Evolutionary conservation across 768 basidiomycete genomes (phyloP).

Genomic region (Thelephora ganbajun): DNA sequence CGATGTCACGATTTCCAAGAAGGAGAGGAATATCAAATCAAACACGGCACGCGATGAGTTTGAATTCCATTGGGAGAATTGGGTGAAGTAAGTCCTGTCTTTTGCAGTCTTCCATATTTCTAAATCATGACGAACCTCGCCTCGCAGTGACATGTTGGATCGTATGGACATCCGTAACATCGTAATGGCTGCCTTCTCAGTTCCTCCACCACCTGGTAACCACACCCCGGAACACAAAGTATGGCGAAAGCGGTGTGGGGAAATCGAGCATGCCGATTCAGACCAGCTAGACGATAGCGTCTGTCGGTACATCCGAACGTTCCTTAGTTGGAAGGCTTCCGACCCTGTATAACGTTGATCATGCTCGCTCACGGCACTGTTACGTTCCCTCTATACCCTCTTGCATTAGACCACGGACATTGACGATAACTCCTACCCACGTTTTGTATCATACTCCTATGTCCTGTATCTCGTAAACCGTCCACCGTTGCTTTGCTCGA

Average conservation of each 20-base stretch:
- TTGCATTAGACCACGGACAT: too few species aligned
- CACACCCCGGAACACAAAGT: conserved; percentile 31
- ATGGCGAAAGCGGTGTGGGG: conserved; percentile 27
- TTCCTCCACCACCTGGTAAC: conserved; percentile 36
- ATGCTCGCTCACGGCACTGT: too few species aligned
- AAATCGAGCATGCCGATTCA: conserved; percentile 14
- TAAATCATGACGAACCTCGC: conserved; percentile 1
- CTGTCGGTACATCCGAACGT: neutral
- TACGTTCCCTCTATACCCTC: too few species aligned
- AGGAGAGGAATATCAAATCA: conserved; percentile 4
- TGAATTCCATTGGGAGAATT: conserved; percentile 51
- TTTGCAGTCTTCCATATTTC: conserved; percentile 2
- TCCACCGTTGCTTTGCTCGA: too few species aligned
- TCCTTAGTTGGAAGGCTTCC: neutral
- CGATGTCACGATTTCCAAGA: conserved; percentile 7
- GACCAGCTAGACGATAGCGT: conserved; percentile 6
- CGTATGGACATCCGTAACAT: conserved; percentile 46
- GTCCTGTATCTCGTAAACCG: too few species aligned
- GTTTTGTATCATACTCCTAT: too few species aligned
- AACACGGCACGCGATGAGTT: conserved; percentile 42
- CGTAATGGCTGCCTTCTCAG: conserved; percentile 31
- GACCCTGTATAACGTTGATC: too few species aligned
- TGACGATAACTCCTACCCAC: too few species aligned
- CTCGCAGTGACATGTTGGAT: conserved; percentile 57
- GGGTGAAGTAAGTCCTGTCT: conserved; percentile 42